Percentiles rank a stretch among this genome's conserved stretches.
Conservation (phyloP, 345 rosid genomes). For the Populus deltoides region DNA sequence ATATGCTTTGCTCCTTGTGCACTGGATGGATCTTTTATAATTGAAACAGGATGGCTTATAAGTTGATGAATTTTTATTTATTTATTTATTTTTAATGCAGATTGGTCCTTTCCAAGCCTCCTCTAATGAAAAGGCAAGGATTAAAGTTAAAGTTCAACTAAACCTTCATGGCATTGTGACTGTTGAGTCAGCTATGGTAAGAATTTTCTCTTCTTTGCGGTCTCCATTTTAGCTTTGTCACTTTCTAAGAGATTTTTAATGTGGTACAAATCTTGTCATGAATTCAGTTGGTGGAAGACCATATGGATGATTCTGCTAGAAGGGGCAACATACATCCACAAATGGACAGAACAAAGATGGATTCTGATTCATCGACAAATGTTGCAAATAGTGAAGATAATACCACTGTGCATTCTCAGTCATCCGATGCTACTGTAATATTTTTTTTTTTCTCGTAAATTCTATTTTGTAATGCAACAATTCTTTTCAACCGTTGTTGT, state of each 20-base stretch:
- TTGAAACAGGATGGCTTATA: constrained; percentile 3
- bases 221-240: not conserved
- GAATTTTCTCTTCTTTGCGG: not conserved
- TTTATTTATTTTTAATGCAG: constrained; percentile 32
- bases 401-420: constrained; percentile 8
- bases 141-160: constrained; percentile 62
- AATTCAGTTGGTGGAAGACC: constrained; percentile 48
- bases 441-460: not conserved
- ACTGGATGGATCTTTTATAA: not conserved
- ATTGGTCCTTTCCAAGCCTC: constrained; percentile 65
- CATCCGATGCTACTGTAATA: constrained; percentile 39
- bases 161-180: constrained; percentile 67
- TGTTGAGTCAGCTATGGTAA: constrained; percentile 59
- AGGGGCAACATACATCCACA: constrained; percentile 13
- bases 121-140: constrained; percentile 44
- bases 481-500: not conserved
- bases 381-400: constrained; percentile 32
- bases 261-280: constrained; percentile 3
- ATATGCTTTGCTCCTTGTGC: not conserved
- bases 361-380: constrained; percentile 19
- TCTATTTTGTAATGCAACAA: not conserved
- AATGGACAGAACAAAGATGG: constrained; percentile 19
- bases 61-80: constrained; percentile 1
- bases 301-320: constrained; percentile 28
- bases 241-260: constrained; percentile 1